Base-by-base conservation (phyloP, 2,329 filamentous ascomycete genomes). In the Thelonectria rubi region DNA sequence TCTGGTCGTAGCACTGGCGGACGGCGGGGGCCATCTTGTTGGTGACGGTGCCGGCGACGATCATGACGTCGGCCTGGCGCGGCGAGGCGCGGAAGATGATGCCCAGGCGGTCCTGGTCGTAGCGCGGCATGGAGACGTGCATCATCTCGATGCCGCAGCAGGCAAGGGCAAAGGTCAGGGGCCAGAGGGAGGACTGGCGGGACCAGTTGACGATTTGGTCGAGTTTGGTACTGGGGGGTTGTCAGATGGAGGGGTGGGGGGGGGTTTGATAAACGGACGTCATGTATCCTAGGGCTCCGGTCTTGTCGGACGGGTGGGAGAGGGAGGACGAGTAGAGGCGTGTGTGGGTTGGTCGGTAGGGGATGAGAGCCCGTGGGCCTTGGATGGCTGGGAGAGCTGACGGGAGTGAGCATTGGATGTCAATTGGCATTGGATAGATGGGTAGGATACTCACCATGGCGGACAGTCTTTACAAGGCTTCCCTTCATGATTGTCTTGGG, bases 11-110 rank as follows among this genome's bases (percentile, higher is more conserved):
- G 39, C 88, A 81, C 71, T 87, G 85, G 70, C 87, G 78, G 62
- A 89, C 74, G 5, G 87, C 87, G 0, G 86, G 84, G 0, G 85
- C 86, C 86, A 90, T 90, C 74, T 90, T 90, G 75, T 90, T 90
- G 15, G 85, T 88, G 21, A 90, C 79, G 2, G 88, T 90, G 18
- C 88, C 88, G 1, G 87, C 86, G 0, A 89, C 86, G 55, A 89
- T 87, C 85, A 89, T 88, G 15, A 88, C 84, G 71, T 88, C 86
- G 17, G 84, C 82, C 71, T 89, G 86, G 55, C 86, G 82, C 0
- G 87, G 87, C 1, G 86, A 88, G 47, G 86, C 87, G 59, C 87
- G 84, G 78, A 89, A 89, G 72, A 89, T 88, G 66, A 88, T 88
- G 53, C 86, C 86, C 32, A 88, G 77, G 32, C 86, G 80, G 74